These are phyloP conservation scores for Jacaranda copaia DNA, from an alignment of 257 asterid species.

Conservation along the genomic window DNA sequence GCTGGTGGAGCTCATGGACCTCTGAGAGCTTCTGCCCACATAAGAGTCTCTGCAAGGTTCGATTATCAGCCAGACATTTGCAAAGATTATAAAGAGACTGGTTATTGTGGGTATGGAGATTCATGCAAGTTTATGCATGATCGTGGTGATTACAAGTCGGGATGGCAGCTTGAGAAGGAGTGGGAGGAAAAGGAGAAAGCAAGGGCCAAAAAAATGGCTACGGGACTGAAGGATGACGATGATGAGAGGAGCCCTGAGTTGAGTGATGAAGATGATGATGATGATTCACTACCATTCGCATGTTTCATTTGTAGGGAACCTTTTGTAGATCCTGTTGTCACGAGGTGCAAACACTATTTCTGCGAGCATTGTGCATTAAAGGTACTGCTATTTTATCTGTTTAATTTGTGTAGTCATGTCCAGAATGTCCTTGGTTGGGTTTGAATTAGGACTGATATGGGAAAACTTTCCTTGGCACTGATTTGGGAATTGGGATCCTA, in stretches of 20 bases:
- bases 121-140: slow-evolving; percentile 97
- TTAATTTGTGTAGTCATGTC: slow-evolving; percentile 5
- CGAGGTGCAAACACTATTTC: slow-evolving; percentile 96
- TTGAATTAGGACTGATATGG: background rate
- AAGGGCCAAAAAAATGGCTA: slow-evolving; percentile 67
- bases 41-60: slow-evolving; percentile 92
- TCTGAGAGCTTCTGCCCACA: slow-evolving; percentile 90
- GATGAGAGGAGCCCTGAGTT: slow-evolving; percentile 55
- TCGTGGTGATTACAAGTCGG: slow-evolving; percentile 93
- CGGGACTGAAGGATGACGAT: slow-evolving; percentile 62
- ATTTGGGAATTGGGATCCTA: background rate
- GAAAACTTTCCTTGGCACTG: background rate
- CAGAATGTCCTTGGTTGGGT: background rate
- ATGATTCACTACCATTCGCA: slow-evolving; percentile 81
- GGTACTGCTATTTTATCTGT: slow-evolving; percentile 48
- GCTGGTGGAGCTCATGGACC: slow-evolving; percentile 98
- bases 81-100: slow-evolving; percentile 94
- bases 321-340: slow-evolving; percentile 85
- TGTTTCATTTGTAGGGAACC: slow-evolving; percentile 94
- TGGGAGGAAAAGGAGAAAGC: slow-evolving; percentile 91
- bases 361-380: slow-evolving; percentile 96
- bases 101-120: slow-evolving; percentile 98
- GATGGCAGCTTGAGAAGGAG: slow-evolving; percentile 95
- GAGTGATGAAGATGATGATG: slow-evolving; percentile 83
- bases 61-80: slow-evolving; percentile 98